Evolutionary conservation across 2,329 filamentous ascomycete genomes (phyloP), one percentile per base, ranked within the genome.

Genomic region (Arthrobotrys sinensis): DNA sequence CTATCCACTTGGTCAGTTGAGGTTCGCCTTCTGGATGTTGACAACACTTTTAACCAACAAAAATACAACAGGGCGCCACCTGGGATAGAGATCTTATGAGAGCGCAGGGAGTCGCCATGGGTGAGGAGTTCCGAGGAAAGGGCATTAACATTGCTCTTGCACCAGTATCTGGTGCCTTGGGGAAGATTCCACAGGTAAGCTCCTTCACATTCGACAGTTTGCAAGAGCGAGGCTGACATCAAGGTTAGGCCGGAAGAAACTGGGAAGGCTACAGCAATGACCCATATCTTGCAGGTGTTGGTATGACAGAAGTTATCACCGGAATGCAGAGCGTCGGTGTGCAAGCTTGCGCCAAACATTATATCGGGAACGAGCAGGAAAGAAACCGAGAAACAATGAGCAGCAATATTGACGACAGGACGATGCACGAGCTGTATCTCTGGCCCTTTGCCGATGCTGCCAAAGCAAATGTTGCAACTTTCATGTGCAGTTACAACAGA

Each of bases 321-420:
- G 94, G 94, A 78, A 94, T 96, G 52, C 94, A 97, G 83, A 89
- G 91, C 82, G 90, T 91, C 12, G 93, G 93, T 83, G 89, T 95
- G 66, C 91, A 97, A 85, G 93, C 94, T 78, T 94, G 91, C 82
- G 91, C 91, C 55, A 95, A 94, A 87, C 71, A 70, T 19, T 76
- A 48, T 45, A 80, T 84, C 50, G 88, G 87, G 14, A 89, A 87
- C 80, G 90, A 90, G 5, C 90, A 85, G 82, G 88, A 91, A 81
- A 57, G 53, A 19, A 89, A 93, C 60, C 86, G 87, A 14, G 90
- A 93, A 82, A 83, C 87, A 1, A 36, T 87, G 1, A 90, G 88
- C 5, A 85, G 87, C 5, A 91, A 91, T 65, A 86, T 91, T 19
- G 89, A 90, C 69, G 89, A 91, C 81, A 85, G 86, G 70, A 88